Base-by-base conservation (phyloP, 2,329 filamentous ascomycete species). In the Rhynchosporium graminicola region DNA sequence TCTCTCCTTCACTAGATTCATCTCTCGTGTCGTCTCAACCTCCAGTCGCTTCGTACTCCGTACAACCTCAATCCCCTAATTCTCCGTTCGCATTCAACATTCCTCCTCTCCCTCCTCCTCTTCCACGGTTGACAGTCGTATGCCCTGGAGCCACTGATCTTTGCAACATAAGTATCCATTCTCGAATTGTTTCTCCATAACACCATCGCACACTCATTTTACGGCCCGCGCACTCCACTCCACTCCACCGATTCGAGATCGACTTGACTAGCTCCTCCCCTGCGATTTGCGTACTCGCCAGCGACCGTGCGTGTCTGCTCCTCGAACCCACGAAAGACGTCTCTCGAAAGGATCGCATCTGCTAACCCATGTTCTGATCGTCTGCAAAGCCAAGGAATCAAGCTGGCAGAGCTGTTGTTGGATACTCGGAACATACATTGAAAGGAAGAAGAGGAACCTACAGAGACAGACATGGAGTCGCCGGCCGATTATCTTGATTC, bases 401-500 rank as follows among this genome's bases (percentile, higher is more conserved):
- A 62, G 69, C 70, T 67, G 68, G 70, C 67, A 67, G 66, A 59
- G 64, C 57, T 45, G 58, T 38, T 63, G 65, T 38, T 63, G 65
- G 62, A 59, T 61, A 64, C 29, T 36, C 10, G 48, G 33, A 40
- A 45, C 15, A 31, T 12, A 43, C 13, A 38, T 26, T 13, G 51
- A 43, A 38, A 38, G 45, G 54, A 46, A 46, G 43, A 60, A 62
- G 62, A 64, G 66, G 64, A 63, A 54, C 40, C 64, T 51, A 63
- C 26, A 60, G 60, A 66, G 52, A 64, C 54, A 67, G 72, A 43
- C 46, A 84, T 85, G 83, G 82, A 85, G 65, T 83, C 81, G 63
- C 81, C 82, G 54, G 78, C 78, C 46, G 77, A 78, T 64, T 82
- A 81, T 69, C 78, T 82, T 64, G 84, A 87, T 67, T 83, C 79